phyloP scores from a whole-genome alignment of 805 yeast genomes.

The Ogataea wickerhamii region DNA sequence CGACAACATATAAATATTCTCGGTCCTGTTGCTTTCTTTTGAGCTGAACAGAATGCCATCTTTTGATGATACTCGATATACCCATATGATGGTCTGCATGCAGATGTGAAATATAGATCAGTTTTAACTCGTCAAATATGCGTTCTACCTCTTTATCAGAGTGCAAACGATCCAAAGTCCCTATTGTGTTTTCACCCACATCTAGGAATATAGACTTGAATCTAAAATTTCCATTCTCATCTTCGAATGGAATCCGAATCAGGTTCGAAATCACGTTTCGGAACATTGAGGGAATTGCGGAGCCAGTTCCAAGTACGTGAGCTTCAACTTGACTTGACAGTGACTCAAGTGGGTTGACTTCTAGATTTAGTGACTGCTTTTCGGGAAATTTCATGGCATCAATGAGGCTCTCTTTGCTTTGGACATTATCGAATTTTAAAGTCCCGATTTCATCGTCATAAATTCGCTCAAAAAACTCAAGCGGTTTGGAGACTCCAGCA shows the following conservation, averaged over 20 bases:
- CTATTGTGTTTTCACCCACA: slow-evolving; percentile 94
- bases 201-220: slow-evolving; percentile 61
- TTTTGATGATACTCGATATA: slow-evolving; percentile 58
- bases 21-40: slow-evolving; percentile 32
- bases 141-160: slow-evolving; percentile 40
- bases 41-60: slow-evolving; percentile 53
- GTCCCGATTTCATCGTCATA: slow-evolving; percentile 27
- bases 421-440: slow-evolving; percentile 6
- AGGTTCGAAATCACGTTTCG: slow-evolving; percentile 84
- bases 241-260: slow-evolving; percentile 59
- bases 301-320: slow-evolving; percentile 86
- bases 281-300: slow-evolving; percentile 79
- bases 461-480: slow-evolving; percentile 22
- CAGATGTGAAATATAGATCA: slow-evolving; percentile 78
- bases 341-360: slow-evolving; percentile 18
- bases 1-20: slow-evolving; percentile 50
- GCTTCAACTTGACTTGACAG: slow-evolving; percentile 56
- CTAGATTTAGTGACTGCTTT: slow-evolving; percentile 3
- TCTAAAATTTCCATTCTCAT: slow-evolving; percentile 9
- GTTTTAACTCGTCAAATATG: slow-evolving; percentile 55
- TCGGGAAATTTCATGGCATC: slow-evolving; percentile 1
- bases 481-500: slow-evolving; percentile 17
- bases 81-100: slow-evolving; percentile 99
- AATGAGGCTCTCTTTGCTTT: slow-evolving; percentile 11
- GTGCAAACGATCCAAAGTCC: slow-evolving; percentile 61